phyloP scores from a whole-genome alignment of 805 yeast genomes.

The Kazachstania bromeliacearum region DNA sequence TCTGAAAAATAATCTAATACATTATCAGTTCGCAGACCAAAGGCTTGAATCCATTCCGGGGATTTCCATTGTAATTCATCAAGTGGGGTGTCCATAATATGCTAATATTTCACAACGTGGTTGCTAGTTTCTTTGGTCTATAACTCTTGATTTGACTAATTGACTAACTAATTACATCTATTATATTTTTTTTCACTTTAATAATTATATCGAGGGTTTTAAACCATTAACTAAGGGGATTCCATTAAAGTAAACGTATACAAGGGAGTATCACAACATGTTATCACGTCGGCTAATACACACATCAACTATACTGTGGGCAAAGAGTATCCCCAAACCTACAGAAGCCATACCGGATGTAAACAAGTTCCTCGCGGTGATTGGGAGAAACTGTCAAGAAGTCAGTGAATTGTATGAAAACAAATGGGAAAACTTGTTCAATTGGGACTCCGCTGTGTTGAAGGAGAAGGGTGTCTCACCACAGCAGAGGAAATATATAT shows the following conservation, averaged over 20 bases:
- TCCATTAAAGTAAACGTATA: too few species aligned
- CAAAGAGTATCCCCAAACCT: constrained; percentile 36
- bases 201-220: too few species aligned
- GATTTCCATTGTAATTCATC: constrained; percentile 96
- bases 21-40: constrained; percentile 79
- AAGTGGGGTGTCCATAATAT: constrained; percentile 29
- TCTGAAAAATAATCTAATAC: constrained; percentile 89
- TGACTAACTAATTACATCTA: too few species aligned
- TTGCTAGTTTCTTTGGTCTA: too few species aligned
- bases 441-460: constrained; percentile 43
- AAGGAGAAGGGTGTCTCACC: constrained; percentile 72
- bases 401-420: constrained; percentile 62
- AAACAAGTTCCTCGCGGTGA: constrained; percentile 57
- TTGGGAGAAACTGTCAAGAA: constrained; percentile 69
- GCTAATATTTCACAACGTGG: too few species aligned
- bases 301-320: neutral
- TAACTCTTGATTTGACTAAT: too few species aligned
- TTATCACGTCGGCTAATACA: neutral
- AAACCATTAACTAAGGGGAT: too few species aligned
- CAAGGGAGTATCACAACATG: too few species aligned
- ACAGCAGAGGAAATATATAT: constrained; percentile 59
- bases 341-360: constrained; percentile 56
- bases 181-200: too few species aligned
- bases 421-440: constrained; percentile 58
- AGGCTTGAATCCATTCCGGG: constrained; percentile 92